A percentile compares a stretch with the other conserved stretches of the same genome.
phyloP scores from a whole-genome alignment of 2,329 filamentous ascomycete genomes.

The Cercospora zeina region DNA sequence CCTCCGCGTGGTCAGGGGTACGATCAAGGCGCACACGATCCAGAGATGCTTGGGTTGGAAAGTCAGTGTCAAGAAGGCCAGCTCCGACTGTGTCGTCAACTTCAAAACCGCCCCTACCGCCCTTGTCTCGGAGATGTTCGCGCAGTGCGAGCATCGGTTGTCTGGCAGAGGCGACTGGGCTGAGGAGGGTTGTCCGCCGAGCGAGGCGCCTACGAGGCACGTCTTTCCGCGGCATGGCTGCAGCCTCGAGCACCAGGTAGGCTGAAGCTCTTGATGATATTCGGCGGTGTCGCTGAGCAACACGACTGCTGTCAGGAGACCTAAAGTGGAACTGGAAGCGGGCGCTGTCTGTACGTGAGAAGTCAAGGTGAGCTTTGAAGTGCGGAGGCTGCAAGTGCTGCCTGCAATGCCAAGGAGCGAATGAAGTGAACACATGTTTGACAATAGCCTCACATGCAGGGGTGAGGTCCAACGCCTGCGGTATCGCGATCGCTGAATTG shows the following conservation, averaged over 20 bases:
- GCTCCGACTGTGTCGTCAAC: neutral
- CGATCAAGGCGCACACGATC: neutral
- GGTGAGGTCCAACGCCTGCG: neutral
- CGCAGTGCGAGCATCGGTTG: neutral
- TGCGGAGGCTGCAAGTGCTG: neutral
- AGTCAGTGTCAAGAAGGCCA: neutral
- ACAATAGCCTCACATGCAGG: neutral
- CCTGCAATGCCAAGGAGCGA: conserved; percentile 8
- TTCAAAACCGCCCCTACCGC: neutral
- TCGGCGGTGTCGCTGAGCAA: neutral
- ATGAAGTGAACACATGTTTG: conserved; percentile 10
- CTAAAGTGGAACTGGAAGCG: neutral
- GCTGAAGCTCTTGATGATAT: neutral
- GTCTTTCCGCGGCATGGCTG: neutral
- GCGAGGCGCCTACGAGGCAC: neutral
- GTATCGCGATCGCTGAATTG: neutral
- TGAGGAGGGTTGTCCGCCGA: neutral
- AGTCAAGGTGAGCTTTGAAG: neutral
- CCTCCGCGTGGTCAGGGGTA: neutral
- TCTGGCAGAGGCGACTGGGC: neutral
- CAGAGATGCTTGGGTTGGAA: neutral
- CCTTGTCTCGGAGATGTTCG: neutral
- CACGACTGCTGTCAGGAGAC: neutral
- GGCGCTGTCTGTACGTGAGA: neutral
- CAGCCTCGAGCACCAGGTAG: neutral